These are phyloP conservation scores for Solanum okadae DNA, from an alignment of 257 asterid genomes.

Conservation along the genomic window DNA sequence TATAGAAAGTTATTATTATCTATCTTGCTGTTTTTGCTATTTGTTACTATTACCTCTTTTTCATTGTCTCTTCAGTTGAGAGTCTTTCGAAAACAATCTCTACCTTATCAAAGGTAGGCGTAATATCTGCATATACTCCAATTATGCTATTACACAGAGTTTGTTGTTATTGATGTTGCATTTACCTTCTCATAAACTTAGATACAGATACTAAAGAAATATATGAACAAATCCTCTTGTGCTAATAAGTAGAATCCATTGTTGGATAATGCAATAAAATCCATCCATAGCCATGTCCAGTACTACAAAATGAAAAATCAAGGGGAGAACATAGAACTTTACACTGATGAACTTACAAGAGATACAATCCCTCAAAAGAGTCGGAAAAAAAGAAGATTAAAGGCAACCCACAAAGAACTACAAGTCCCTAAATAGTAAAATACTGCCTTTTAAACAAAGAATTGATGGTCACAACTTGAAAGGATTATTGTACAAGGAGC, in stretches of 20 bases:
- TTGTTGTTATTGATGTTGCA: background rate
- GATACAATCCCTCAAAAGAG: background rate
- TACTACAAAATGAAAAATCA: background rate
- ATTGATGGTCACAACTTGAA: slow-evolving; percentile 18
- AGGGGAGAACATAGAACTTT: background rate
- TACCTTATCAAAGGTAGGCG: background rate
- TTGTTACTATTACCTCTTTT: background rate
- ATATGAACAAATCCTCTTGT: background rate
- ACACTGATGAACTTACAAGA: background rate
- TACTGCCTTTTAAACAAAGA: slow-evolving; percentile 23
- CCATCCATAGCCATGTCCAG: background rate
- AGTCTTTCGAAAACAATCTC: background rate
- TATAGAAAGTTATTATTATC: background rate
- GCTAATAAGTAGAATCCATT: background rate
- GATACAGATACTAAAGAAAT: background rate
- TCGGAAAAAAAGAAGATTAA: background rate
- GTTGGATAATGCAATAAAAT: background rate
- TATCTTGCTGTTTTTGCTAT: background rate
- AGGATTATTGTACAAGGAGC: slow-evolving; percentile 32
- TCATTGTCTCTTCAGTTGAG: too few species aligned
- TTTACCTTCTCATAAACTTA: background rate
- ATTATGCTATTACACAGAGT: background rate
- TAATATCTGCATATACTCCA: background rate
- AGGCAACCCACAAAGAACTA: slow-evolving; percentile 2
- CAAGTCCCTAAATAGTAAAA: slow-evolving; percentile 6